Evolutionary conservation across 2,329 filamentous ascomycete species (phyloP), one percentile per base, ranked within the genome.

Genomic region (Colletotrichum higginsianum): DNA sequence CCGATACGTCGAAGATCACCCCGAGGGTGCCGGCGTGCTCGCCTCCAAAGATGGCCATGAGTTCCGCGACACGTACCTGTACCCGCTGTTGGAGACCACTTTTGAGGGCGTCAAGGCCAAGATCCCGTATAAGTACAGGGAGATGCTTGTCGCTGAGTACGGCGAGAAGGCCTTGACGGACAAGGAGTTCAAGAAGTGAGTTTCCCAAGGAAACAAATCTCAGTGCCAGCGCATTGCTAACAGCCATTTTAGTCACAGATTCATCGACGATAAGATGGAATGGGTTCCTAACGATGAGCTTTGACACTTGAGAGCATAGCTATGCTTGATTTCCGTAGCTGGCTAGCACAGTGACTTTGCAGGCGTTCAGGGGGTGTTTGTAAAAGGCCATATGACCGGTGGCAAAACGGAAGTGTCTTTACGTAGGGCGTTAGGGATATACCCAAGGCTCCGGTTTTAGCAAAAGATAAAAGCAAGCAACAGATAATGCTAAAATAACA

Each of bases 51-150:
- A 86, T 73, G 85, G 85, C 2, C 85, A 88, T 67, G 82, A 87
- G 75, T 87, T 84, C 73, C 52, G 87, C 84, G 86, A 88, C 67
- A 86, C 84, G 0, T 86, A 92, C 66, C 83, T 95, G 13, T 94
- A 90, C 76, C 93, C 93, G 0, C 82, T 95, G 77, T 85, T 90
- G n/a, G 87, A 90, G 71, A 93, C 90, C 1, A 86, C 84, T 1
- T 94, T 93, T 67, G 92, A 94, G 76, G 91, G 90, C 0, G 86
- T 90, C 0, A 83, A 86, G 0, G 91, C 88, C 56, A 90, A 90
- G 80, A 90, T 94, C 30, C 93, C 93, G 0, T 90, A 86, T 75
- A 82, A 84, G 9, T 92, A 90, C 76, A 85, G 87, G 71, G 87
- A 89, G 57, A 84, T 92, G 60, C 81, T 92, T 1, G 82, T 83